Evolutionary conservation across 2,329 filamentous ascomycete species (phyloP).

Genomic region (Colletotrichum sp.): DNA sequence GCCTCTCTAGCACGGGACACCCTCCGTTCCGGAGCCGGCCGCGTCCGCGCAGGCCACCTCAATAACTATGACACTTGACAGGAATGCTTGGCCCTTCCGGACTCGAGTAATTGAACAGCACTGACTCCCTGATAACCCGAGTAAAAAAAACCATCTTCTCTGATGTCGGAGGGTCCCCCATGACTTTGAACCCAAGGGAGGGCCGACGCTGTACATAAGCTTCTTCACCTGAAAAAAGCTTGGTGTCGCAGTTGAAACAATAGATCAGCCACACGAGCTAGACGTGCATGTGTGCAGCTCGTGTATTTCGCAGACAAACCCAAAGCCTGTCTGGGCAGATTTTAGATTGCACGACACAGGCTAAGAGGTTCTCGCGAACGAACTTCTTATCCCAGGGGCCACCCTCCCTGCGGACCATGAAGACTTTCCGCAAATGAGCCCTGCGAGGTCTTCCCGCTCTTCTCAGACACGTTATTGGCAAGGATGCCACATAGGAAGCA

Average conservation of each 20-base stretch:
- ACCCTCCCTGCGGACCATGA: not conserved
- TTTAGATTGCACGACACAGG: not conserved
- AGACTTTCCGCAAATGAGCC: not conserved
- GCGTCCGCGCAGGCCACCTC: not conserved
- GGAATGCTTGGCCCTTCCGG: not conserved
- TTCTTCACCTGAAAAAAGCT: constrained; percentile 11
- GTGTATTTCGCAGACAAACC: not conserved
- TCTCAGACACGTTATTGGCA: not conserved
- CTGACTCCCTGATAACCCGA: not conserved
- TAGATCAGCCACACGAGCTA: not conserved
- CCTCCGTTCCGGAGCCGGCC: not conserved
- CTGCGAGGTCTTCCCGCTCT: not conserved
- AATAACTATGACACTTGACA: not conserved
- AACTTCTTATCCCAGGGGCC: not conserved
- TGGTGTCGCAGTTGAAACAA: constrained; percentile 3
- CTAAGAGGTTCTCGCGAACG: not conserved
- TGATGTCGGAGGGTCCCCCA: not conserved
- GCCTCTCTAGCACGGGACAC: not conserved
- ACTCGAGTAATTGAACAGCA: not conserved
- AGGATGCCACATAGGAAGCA: not conserved
- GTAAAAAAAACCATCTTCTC: not conserved
- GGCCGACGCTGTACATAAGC: not conserved
- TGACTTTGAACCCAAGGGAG: not conserved
- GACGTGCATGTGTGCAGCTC: not conserved
- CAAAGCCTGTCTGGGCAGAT: not conserved